Evolutionary conservation across 2,329 filamentous ascomycete genomes (phyloP).

Genomic region (Colletotrichum karsti): DNA sequence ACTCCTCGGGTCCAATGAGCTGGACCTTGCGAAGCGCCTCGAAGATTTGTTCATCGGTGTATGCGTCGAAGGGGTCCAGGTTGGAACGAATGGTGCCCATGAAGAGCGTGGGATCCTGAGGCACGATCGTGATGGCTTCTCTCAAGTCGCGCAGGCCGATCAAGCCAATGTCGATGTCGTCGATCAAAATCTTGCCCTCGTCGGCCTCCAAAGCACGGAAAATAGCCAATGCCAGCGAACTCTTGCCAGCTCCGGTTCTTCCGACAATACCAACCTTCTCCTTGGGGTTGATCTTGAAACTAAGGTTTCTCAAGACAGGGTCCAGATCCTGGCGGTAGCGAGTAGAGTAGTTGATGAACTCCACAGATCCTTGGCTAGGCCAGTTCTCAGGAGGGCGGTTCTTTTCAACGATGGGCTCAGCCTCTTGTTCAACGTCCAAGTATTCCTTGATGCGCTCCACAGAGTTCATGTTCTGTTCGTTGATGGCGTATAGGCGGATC

Average conservation of each 20-base stretch:
- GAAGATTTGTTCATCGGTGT: constrained; percentile 92
- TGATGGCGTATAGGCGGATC: constrained; percentile 90
- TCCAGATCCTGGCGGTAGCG: constrained; percentile 89
- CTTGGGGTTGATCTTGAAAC: constrained; percentile 83
- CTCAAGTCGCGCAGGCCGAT: constrained; percentile 95
- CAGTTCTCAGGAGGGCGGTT: constrained; percentile 81
- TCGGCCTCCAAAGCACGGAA: constrained; percentile 96
- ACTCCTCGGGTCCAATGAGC: constrained; percentile 74
- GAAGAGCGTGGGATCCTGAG: constrained; percentile 95
- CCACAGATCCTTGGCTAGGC: constrained; percentile 85
- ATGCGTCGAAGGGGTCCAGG: constrained; percentile 88
- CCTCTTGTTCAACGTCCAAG: constrained; percentile 94
- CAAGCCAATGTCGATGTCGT: constrained; percentile 86
- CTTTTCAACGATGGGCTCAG: constrained; percentile 78
- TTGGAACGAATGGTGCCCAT: constrained; percentile 92
- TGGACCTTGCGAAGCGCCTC: constrained; percentile 87
- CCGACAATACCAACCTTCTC: constrained; percentile 98
- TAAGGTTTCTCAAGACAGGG: constrained; percentile 83
- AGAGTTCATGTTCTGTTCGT: constrained; percentile 99
- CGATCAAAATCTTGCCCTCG: constrained; percentile 87
- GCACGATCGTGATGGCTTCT: constrained; percentile 95
- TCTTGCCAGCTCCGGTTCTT: constrained; percentile 95
- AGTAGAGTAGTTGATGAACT: constrained; percentile 90
- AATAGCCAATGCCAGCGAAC: constrained; percentile 89
- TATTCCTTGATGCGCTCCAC: constrained; percentile 98